Evolutionary conservation across 208 protist species (phyloP).

Genomic region (Wallacemonas sp.): DNA sequence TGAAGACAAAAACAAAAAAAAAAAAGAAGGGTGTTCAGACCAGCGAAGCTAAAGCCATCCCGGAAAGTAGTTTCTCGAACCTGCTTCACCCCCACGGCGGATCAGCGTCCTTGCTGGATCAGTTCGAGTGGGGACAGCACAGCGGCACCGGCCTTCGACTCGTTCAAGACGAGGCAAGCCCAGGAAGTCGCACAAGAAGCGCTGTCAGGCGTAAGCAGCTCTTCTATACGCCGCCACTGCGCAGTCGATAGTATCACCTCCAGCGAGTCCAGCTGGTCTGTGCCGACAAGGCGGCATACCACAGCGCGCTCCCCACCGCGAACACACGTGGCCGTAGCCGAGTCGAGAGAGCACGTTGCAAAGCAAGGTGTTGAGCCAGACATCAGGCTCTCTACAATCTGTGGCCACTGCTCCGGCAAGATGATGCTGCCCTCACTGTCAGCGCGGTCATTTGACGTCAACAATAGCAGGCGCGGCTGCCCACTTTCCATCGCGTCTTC

Average conservation of each 20-base stretch:
- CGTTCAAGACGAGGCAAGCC: not conserved
- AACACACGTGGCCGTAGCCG: not conserved
- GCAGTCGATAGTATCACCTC: not conserved
- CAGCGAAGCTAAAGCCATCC: not conserved
- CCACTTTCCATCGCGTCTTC: not conserved
- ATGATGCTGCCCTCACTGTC: too few relatives aligned
- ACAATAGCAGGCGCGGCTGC: not conserved
- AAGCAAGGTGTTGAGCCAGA: not conserved
- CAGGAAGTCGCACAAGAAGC: not conserved
- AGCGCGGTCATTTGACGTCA: too few relatives aligned
- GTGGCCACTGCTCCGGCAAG: not conserved
- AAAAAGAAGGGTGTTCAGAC: conserved; percentile 11
- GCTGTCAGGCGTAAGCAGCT: not conserved
- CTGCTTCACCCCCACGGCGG: too few relatives aligned
- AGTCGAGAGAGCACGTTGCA: too few relatives aligned
- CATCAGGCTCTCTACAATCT: not conserved
- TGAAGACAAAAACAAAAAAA: conserved; percentile 15
- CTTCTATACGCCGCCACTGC: not conserved
- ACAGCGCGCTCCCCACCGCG: not conserved
- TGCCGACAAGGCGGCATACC: not conserved
- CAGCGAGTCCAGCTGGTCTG: not conserved
- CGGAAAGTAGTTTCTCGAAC: too few relatives aligned
- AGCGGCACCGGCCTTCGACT: too few relatives aligned
- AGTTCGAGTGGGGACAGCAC: too few relatives aligned
- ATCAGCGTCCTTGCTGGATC: too few relatives aligned